Evolutionary conservation across 2,329 filamentous ascomycete species (phyloP), one percentile per base, ranked within the genome.

Genomic region (Cordyceps cicadae): DNA sequence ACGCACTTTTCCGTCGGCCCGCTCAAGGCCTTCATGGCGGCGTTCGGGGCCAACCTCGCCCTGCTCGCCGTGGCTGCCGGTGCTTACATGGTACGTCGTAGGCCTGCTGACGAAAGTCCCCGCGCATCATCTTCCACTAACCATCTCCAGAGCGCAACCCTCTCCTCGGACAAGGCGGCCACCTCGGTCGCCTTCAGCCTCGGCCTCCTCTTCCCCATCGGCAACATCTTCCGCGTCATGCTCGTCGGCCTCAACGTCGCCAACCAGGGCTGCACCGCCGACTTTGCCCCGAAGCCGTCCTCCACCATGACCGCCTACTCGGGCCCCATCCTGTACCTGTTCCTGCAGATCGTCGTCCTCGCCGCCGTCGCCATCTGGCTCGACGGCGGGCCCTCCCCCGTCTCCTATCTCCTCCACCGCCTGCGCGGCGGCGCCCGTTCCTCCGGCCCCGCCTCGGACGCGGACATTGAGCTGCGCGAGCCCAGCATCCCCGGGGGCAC

Each of bases 171-270:
- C 24, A 63, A 55, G 3, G 41, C 60, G 5, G 62, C 62, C 6
- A 52, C 54, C 9, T 64, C 63, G 26, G 60, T 69, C 32, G 59
- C 64, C 0, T 66, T 53, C 48, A 51, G 63, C 21, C 50, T 65
- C 3, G 52, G 52, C 0, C 26, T 70, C 1, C 55, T 70, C 21
- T 49, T 67, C 6, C 69, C 69, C 14, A 66, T 70, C 5, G 66
- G 65, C 3, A 68, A 86, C 61, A 76, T 94, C 11, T 78, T 90
- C 15, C 79, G 90, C 58, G 79, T 88, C 0, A 72, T 96, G 48
- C 86, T 94, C 63, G 73, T 93, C 2, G 80, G 85, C 0, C 78
- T 95, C 62, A 96, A 96, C 69, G 77, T 90, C 2, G 93, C 93
- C 71, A 88, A 87, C 1, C 79, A 89, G 0, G 80, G 89, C 5